Percentiles rank a stretch among this genome's conserved stretches.
phyloP scores from a whole-genome alignment of 345 rosid species.

The Fremontodendron californicum region DNA sequence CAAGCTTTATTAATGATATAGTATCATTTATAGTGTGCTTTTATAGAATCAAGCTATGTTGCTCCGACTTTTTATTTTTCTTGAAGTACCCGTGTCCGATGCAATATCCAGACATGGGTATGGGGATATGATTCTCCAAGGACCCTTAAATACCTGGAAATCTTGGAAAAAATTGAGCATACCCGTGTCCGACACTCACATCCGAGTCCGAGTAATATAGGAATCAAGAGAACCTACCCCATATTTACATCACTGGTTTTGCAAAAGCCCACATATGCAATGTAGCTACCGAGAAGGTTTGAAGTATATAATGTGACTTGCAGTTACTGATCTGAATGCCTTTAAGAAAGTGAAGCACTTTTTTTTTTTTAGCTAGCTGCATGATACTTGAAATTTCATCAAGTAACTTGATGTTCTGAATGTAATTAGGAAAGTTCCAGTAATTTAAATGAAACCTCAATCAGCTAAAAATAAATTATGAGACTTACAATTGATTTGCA shows the following conservation, averaged over 20 bases:
- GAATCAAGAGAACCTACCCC: neutral
- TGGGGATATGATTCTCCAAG: too few relatives aligned
- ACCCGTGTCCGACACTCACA: too few relatives aligned
- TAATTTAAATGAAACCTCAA: neutral
- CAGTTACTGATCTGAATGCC: neutral
- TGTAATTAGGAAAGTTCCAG: neutral
- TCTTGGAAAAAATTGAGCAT: too few relatives aligned
- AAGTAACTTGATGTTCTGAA: too few relatives aligned
- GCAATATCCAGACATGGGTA: too few relatives aligned
- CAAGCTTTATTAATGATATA: conserved; percentile 8
- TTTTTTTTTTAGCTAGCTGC: neutral
- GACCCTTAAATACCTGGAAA: too few relatives aligned
- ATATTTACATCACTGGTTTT: neutral
- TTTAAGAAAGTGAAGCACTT: neutral
- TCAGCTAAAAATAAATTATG: neutral
- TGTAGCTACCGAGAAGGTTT: neutral
- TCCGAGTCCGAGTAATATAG: too few relatives aligned
- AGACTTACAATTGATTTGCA: conserved; percentile 14
- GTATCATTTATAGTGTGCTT: neutral
- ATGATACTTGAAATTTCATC: too few relatives aligned
- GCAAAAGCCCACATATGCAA: neutral
- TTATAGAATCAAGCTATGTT: too few relatives aligned
- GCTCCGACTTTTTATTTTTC: too few relatives aligned
- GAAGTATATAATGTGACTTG: neutral
- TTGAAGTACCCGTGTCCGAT: too few relatives aligned